Conservation (phyloP, 352 stramenopile genomes). For the Pilasporangium apinafurcum region DNA sequence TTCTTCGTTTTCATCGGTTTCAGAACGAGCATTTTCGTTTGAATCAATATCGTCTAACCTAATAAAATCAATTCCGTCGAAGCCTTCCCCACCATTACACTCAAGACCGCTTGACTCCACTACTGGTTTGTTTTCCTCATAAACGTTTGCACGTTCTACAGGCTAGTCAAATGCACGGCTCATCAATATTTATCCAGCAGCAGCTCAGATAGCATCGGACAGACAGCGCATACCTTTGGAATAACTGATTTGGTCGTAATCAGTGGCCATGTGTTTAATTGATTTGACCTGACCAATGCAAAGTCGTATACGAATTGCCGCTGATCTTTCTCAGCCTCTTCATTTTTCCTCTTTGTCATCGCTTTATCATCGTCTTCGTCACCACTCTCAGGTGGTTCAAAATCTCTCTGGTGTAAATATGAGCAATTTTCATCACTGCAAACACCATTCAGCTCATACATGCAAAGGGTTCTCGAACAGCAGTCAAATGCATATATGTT, state of each 20-base stretch:
- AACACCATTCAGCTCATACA: slow-evolving; percentile 66
- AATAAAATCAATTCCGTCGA: too few relatives aligned
- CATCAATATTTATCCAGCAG: not conserved
- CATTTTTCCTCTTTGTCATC: not conserved
- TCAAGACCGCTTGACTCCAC: too few relatives aligned
- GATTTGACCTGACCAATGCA: slow-evolving; percentile 23
- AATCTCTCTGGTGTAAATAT: slow-evolving; percentile 62
- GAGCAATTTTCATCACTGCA: slow-evolving; percentile 71
- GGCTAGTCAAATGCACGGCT: not conserved
- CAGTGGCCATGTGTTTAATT: slow-evolving; percentile 36
- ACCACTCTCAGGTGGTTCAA: slow-evolving; percentile 7
- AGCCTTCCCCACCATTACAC: too few relatives aligned
- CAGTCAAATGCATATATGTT: not conserved
- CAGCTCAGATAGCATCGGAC: not conserved
- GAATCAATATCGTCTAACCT: not conserved
- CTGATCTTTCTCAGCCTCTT: slow-evolving; percentile 9
- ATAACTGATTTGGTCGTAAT: slow-evolving; percentile 12
- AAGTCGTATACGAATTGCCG: slow-evolving; percentile 31
- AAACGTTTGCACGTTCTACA: not conserved
- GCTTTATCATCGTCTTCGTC: slow-evolving; percentile 1
- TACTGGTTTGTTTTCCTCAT: slow-evolving; percentile 2
- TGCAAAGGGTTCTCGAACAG: slow-evolving; percentile 48
- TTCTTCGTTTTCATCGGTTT: not conserved
- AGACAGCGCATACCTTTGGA: slow-evolving; percentile 9
- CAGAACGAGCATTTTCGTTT: not conserved